Evolutionary conservation across 2,329 filamentous ascomycete genomes (phyloP).

Genomic region (Sphaerulina musiva): DNA sequence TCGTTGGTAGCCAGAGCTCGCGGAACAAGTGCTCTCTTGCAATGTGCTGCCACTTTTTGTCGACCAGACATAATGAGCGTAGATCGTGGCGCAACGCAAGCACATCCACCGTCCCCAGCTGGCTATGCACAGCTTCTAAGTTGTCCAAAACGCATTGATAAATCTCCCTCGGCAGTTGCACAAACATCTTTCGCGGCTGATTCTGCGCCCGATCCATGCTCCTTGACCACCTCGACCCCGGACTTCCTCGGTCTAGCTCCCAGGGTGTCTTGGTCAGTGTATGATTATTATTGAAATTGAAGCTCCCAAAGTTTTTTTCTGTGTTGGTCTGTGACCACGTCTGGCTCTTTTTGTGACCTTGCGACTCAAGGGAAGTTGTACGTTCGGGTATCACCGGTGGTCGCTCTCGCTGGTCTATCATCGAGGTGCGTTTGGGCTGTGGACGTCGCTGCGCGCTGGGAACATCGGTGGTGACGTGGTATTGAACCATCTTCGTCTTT

Average conservation of each 20-base stretch:
- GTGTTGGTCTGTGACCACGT: slow-evolving; percentile 18
- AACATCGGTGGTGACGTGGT: slow-evolving; percentile 25
- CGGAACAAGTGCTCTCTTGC: slow-evolving; percentile 47
- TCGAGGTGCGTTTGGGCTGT: slow-evolving; percentile 3
- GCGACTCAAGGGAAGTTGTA: slow-evolving; percentile 13
- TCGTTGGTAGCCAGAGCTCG: slow-evolving; percentile 26
- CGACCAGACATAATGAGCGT: slow-evolving; percentile 48
- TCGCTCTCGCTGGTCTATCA: slow-evolving; percentile 8
- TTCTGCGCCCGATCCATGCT: slow-evolving; percentile 10
- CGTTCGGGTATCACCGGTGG: slow-evolving; percentile 18
- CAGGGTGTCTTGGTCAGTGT: slow-evolving; percentile 35
- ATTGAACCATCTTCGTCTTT: slow-evolving; percentile 22
- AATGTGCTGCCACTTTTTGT: slow-evolving; percentile 50
- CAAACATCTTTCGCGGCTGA: slow-evolving; percentile 36
- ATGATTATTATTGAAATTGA: slow-evolving; percentile 11
- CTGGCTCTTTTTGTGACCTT: slow-evolving; percentile 9
- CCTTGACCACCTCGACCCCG: slow-evolving; percentile 17
- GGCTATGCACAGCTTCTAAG: slow-evolving; percentile 42
- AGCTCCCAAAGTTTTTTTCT: slow-evolving; percentile 12
- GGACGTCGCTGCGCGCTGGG: slow-evolving; percentile 5
- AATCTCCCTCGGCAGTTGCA: slow-evolving; percentile 47
- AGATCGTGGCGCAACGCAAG: slow-evolving; percentile 52
- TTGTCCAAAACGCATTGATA: slow-evolving; percentile 51
- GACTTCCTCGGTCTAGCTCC: slow-evolving; percentile 32
- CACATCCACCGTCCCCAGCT: slow-evolving; percentile 38